These are phyloP conservation scores for Poterioochromonas sp. DNA, from an alignment of 352 stramenopile genomes.

Conservation along the genomic window DNA sequence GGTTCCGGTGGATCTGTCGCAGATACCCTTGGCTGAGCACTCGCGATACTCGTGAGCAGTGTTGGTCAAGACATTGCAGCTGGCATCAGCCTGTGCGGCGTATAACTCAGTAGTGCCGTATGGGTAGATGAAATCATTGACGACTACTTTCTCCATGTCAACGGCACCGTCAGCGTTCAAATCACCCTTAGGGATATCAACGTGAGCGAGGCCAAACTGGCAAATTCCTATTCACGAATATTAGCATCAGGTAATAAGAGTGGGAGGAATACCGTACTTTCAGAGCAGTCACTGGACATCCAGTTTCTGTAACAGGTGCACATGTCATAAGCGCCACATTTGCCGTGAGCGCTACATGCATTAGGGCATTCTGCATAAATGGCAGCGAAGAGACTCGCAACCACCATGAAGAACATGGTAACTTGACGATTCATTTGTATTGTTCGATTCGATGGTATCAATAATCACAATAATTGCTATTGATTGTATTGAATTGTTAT, in stretches of 20 bases:
- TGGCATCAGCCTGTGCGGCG: conserved; percentile 40
- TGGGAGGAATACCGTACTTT: conserved; percentile 40
- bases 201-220: conserved; percentile 68
- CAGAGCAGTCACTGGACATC: conserved; percentile 55
- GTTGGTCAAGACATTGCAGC: conserved; percentile 44
- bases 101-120: conserved; percentile 43
- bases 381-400: not conserved
- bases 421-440: not conserved
- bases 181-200: conserved; percentile 82
- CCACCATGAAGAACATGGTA: not conserved
- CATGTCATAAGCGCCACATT: conserved; percentile 62
- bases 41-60: conserved; percentile 80
- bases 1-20: conserved; percentile 62
- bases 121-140: conserved; percentile 46
- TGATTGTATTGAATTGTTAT: no score
- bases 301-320: conserved; percentile 73
- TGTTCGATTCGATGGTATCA: no score
- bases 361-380: conserved; percentile 51
- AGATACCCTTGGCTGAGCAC: conserved; percentile 83
- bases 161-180: conserved; percentile 54
- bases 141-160: conserved; percentile 41
- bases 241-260: not conserved
- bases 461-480: no score
- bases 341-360: conserved; percentile 73
- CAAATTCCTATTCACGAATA: conserved; percentile 50